Base-by-base conservation (phyloP, 345 rosid genomes). In the Physaria fendleri region DNA sequence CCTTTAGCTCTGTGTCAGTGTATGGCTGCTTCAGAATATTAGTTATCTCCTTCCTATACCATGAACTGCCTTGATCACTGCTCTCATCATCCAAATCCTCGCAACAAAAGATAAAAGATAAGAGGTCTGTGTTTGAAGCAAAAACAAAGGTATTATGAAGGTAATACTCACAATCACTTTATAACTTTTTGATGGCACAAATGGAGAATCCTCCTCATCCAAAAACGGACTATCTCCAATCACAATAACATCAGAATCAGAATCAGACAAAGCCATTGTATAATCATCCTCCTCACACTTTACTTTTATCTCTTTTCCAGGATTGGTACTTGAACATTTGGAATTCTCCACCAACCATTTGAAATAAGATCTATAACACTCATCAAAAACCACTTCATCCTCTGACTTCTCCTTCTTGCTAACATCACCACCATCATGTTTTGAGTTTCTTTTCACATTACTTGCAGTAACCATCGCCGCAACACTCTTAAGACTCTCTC, bases 41-140 rank as follows among this genome's bases (percentile, higher is more conserved):
- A 57, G 66, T 45, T 22, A 85, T 78, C 57, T 71, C 61, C 57
- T 70, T 70, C 70, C 83, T 77, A 51, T 76, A 87, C 59, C 62
- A 57, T 20, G 84, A 73, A 18, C 1, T n/a, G n/a, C n/a, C n/a
- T n/a, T n/a, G n/a, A n/a, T n/a, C n/a, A n/a, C n/a, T n/a, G n/a
- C n/a, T n/a, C n/a, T n/a, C n/a, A n/a, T n/a, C n/a, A n/a, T n/a
- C n/a, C n/a, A n/a, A n/a, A n/a, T n/a, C n/a, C n/a, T n/a, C n/a
- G n/a, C n/a, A n/a, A n/a, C 49, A 43, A 15, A 33, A 28, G 33
- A 30, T 13, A 35, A 5, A 44, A 52, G 23, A 17, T 37, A 48
- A 11, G 1, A 9, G 42, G 15, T 16, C 6, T 58, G 4, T 11
- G 9, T 33, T 38, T 5, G 16, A 27, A 41, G 16, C 30, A 23